Percentiles rank a stretch among this genome's conserved stretches.
Evolutionary conservation across 768 basidiomycete genomes (phyloP).

Genomic region (Phlebiopsis gigantea): DNA sequence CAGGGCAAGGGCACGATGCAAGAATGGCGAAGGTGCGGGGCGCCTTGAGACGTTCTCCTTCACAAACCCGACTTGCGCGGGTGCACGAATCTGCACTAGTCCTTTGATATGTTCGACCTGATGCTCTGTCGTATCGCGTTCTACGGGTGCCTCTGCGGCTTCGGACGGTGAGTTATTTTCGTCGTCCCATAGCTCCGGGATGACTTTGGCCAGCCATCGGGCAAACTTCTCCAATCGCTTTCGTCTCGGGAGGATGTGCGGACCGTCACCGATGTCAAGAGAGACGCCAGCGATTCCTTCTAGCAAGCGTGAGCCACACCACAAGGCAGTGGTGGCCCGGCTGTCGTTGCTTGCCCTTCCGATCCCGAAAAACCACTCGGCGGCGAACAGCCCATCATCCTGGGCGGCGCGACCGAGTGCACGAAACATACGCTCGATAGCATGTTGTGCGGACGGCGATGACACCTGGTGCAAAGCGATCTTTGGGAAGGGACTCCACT

Average conservation of each 20-base stretch:
- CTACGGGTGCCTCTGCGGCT: constrained; percentile 19
- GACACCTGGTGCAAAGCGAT: constrained; percentile 50
- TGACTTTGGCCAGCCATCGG: constrained; percentile 52
- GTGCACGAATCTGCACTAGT: constrained; percentile 52
- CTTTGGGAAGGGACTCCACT: constrained; percentile 49
- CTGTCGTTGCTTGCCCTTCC: constrained; percentile 34
- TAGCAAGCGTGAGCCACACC: constrained; percentile 75
- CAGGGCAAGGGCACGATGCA: constrained; percentile 69
- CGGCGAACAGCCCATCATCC: constrained; percentile 64
- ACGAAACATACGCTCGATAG: constrained; percentile 69
- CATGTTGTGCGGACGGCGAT: constrained; percentile 43
- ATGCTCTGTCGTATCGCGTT: constrained; percentile 32
- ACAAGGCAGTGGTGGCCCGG: constrained; percentile 66
- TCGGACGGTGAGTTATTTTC: constrained; percentile 26
- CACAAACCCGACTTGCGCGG: neutral
- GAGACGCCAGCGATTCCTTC: constrained; percentile 60
- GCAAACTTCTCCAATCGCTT: constrained; percentile 60
- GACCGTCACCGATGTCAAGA: constrained; percentile 26
- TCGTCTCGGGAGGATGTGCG: constrained; percentile 16
- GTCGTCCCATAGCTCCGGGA: constrained; percentile 71
- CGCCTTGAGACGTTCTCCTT: constrained; percentile 22
- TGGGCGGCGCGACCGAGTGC: constrained; percentile 65
- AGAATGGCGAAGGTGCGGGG: constrained; percentile 35
- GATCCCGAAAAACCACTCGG: constrained; percentile 76
- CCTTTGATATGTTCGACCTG: constrained; percentile 65